phyloP scores from a whole-genome alignment of 768 basidiomycete species.

The Rhizopogon salebrosus region DNA sequence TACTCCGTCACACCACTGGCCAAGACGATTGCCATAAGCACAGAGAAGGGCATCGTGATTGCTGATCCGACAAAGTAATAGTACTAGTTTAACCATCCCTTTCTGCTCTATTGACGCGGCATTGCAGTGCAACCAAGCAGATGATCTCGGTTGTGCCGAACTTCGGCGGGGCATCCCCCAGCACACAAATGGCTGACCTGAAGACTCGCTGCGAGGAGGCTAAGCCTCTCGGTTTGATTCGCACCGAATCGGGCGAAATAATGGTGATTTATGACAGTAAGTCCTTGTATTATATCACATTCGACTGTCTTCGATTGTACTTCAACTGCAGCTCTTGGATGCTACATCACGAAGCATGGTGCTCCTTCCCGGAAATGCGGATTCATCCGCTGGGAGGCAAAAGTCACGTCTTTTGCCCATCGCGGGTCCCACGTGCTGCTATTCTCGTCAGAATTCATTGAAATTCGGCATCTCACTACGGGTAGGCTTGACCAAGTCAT shows the following conservation, averaged over 20 bases:
- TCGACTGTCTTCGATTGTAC: neutral
- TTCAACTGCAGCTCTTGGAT: constrained; percentile 56
- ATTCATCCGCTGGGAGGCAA: constrained; percentile 78
- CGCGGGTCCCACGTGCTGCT: constrained; percentile 64
- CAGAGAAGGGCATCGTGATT: constrained; percentile 59
- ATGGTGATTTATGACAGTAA: constrained; percentile 73
- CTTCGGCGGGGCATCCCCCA: constrained; percentile 36
- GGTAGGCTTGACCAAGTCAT: constrained; percentile 80
- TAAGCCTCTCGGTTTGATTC: constrained; percentile 65
- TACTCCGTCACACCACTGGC: constrained; percentile 53
- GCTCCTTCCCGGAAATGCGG: constrained; percentile 52
- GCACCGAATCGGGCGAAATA: constrained; percentile 48
- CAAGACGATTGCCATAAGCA: constrained; percentile 63
- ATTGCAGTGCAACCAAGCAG: constrained; percentile 35
- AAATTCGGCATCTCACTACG: constrained; percentile 60
- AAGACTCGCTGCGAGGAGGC: constrained; percentile 53
- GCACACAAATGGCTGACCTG: constrained; percentile 41
- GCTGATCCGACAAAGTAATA: constrained; percentile 62
- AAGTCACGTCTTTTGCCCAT: constrained; percentile 54
- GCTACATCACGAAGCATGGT: constrained; percentile 70
- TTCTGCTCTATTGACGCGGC: neutral
- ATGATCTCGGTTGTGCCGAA: constrained; percentile 54
- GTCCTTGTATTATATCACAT: constrained; percentile 14
- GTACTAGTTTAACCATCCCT: neutral
- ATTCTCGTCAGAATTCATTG: constrained; percentile 71